Conservation (phyloP, 2,329 filamentous ascomycete genomes). For the Colletotrichum chlorophyti region DNA sequence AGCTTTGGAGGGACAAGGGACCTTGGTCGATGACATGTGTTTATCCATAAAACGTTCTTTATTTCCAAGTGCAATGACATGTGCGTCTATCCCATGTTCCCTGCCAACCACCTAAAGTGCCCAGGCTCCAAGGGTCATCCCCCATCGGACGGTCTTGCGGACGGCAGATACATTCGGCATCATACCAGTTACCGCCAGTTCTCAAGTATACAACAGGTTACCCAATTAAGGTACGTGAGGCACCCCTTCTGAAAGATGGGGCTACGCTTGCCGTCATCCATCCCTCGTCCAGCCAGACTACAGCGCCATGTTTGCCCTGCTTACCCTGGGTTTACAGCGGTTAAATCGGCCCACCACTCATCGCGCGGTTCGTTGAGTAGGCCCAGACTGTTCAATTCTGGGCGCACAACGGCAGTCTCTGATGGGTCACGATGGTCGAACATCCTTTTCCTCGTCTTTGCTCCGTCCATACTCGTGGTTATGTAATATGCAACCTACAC, state of each 20-base stretch:
- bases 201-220: too few relatives aligned
- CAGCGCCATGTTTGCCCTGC: conserved; percentile 2
- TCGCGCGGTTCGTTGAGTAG: background rate
- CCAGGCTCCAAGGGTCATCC: too few relatives aligned
- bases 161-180: too few relatives aligned
- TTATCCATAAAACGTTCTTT: too few relatives aligned
- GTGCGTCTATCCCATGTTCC: too few relatives aligned
- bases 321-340: conserved; percentile 16
- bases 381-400: conserved; percentile 4
- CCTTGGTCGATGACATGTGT: conserved; percentile 25
- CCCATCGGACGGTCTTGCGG: too few relatives aligned
- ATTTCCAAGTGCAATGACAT: too few relatives aligned
- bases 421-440: conserved; percentile 4
- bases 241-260: conserved; percentile 6
- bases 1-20: conserved; percentile 2
- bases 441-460: background rate
- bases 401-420: background rate
- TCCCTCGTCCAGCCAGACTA: background rate
- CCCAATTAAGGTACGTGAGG: too few relatives aligned
- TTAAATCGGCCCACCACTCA: conserved; percentile 1
- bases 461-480: background rate
- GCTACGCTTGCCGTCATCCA: conserved; percentile 23
- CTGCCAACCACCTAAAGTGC: too few relatives aligned
- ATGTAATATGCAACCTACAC: too few relatives aligned
- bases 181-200: background rate